Base-by-base conservation (phyloP, 2,329 filamentous ascomycete genomes). In the Colletotrichum sp. region DNA sequence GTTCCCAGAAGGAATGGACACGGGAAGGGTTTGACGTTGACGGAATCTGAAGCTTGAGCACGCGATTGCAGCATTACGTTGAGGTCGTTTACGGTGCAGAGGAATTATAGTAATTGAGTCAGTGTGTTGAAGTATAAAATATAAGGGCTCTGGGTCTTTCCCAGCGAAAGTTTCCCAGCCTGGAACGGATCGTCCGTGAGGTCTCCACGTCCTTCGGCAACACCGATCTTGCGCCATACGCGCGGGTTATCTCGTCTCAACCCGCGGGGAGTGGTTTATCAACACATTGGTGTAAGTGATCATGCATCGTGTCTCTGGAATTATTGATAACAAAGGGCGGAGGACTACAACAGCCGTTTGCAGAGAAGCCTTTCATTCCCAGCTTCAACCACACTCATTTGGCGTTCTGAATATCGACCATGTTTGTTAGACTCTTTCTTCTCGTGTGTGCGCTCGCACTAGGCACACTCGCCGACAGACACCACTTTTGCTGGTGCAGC, bases 401-500 rank as follows among this genome's bases (percentile, higher is more conserved):
- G 38, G 38, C 38, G n/a, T 55, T 27, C 11, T 29, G 9, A 21
- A n/a, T 4, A 18, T 12, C 18, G 16, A n/a, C 18, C 3, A 68
- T 71, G 69, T 51, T 33, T 4, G 11, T 31, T 36, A n/a, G 16
- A 5, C 13, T 16, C 4, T 8, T 54, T 12, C 11, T 71, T 3
- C 31, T 71, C 6, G 12, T 36, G 3, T 36, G 34, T 11, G 24
- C 29, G 21, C 31, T 68, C 16, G 12, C 54, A 21, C 21, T 61
- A 9, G 34, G 13, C 15, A 36, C 34, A 13, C n/a, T 38, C 16
- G 64, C n/a, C 64, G 31, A 71, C 36, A 71, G 29, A 18, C 69
- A 71, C 16, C 69, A 55, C 31, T 68, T 71, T 4, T 71, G 69
- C 29, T 71, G 69, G 69, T 71, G 69, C 18, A 36, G 15, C 3